Base-by-base conservation (phyloP, 1,284 basidiomycete species). In the Ustilago lituana region DNA sequence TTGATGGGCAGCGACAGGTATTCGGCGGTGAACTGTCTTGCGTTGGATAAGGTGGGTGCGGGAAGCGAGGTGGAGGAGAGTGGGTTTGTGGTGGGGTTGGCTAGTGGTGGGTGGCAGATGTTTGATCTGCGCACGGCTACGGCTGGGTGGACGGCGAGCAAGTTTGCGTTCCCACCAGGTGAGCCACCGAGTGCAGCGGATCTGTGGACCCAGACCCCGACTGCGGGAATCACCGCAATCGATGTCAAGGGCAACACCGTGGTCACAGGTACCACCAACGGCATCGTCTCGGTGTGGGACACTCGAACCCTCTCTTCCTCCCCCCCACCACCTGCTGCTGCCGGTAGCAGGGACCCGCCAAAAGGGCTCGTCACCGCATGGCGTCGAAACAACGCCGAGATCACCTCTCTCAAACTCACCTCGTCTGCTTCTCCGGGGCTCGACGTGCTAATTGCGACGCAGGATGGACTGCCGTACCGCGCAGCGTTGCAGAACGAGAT, bases 191-290 rank as follows among this genome's bases (percentile, higher is more conserved):
- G 67, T n/a, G 81, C 84, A 2, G 80, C 86, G 5, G 80, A 90
- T 22, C 83, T 86, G 8, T 84, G 88, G n/a, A 85, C 90, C 33
- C 83, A 85, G 0, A 87, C 87, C 64, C 83, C 84, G 0, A 66
- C 84, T 0, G 50, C 75, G 0, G 79, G 83, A 0, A 38, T 66
- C 9, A 48, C 58, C 2, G 54, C 62, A n/a, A 59, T 71, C 33
- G 64, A 67, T 23, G 51, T 59, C 0, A n/a, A 33, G 17, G 46
- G 15, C 32, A 80, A 83, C 26, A 76, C 88, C 2, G 78, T 92
- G 11, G 89, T 87, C 0, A 88, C 88, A 2, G 90, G 90, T 0
- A 86, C 88, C n/a, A 79, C 83, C 0, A 83, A 83, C n/a, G 91
- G 91, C 1, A 74, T 88, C 4, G 85, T 89, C 0, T 83, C 84